Conservation (phyloP, 768 basidiomycete genomes). For the Podaxis sp. region DNA sequence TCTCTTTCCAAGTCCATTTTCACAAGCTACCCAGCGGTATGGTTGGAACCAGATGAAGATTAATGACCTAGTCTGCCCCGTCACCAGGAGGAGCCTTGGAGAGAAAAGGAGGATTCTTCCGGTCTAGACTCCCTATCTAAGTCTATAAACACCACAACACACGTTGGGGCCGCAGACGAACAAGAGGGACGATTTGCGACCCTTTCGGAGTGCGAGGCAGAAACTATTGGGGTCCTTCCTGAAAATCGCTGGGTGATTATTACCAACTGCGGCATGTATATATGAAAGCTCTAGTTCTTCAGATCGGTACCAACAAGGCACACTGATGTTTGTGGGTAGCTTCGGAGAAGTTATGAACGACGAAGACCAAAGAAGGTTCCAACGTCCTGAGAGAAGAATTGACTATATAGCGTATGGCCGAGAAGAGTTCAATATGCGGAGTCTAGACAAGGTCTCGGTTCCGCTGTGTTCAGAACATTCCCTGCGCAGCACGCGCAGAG, state of each 20-base stretch:
- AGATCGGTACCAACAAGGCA: neutral
- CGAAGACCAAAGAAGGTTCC: neutral
- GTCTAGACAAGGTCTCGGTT: neutral
- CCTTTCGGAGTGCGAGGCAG: slow-evolving; percentile 1
- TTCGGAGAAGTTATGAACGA: neutral
- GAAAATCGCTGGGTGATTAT: neutral
- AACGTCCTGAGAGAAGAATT: neutral
- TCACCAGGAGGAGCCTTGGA: neutral
- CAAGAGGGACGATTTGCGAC: neutral
- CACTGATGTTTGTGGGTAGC: neutral
- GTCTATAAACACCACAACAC: neutral
- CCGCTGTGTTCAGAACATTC: neutral
- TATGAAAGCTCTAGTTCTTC: neutral
- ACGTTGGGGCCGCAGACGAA: neutral
- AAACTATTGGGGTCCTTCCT: neutral
- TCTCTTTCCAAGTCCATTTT: neutral
- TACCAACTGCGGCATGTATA: neutral
- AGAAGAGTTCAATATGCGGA: too few relatives aligned
- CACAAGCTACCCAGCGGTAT: neutral
- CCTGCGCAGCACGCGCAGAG: neutral
- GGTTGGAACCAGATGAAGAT: neutral
- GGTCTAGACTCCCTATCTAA: neutral
- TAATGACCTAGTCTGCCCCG: neutral
- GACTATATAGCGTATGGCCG: too few relatives aligned
- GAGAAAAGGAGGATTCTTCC: neutral